Evolutionary conservation across 2,329 filamentous ascomycete genomes (phyloP).

Genomic region (Paecilomyces sp.): DNA sequence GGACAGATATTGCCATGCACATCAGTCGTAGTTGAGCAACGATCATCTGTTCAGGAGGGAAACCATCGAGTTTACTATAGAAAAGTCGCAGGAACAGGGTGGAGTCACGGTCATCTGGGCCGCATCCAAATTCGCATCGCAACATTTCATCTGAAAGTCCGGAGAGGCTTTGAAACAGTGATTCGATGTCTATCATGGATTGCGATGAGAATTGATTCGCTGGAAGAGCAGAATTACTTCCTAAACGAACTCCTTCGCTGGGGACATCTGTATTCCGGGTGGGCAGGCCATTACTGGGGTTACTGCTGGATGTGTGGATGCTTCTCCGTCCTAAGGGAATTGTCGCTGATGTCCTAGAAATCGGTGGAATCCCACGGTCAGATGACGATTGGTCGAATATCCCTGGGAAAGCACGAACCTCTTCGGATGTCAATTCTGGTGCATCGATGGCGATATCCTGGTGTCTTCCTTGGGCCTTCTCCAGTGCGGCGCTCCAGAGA

Average conservation of each 20-base stretch:
- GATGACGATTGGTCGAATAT: conserved; percentile 12
- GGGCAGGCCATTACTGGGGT: not conserved
- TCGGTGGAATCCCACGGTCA: conserved; percentile 12
- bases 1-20: conserved; percentile 28
- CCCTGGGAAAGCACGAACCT: conserved; percentile 15
- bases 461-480: conserved; percentile 27
- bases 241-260: not conserved
- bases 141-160: conserved; percentile 23
- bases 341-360: conserved; percentile 10
- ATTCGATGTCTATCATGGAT: conserved; percentile 9
- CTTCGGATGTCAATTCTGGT: conserved; percentile 12
- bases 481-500: conserved; percentile 50
- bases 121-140: conserved; percentile 27
- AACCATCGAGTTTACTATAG: conserved; percentile 22
- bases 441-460: conserved; percentile 22
- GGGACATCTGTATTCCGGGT: not conserved
- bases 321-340: conserved; percentile 17
- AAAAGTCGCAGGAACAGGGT: conserved; percentile 38
- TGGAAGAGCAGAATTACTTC: not conserved
- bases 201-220: not conserved
- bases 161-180: conserved; percentile 21
- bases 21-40: conserved; percentile 28
- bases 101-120: conserved; percentile 28
- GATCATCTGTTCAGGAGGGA: conserved; percentile 21
- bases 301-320: conserved; percentile 14